Percentiles rank a stretch among this genome's conserved stretches.
phyloP scores from a whole-genome alignment of 495 filamentous ascomycete genomes.

The Penicillium egyptiacum region DNA sequence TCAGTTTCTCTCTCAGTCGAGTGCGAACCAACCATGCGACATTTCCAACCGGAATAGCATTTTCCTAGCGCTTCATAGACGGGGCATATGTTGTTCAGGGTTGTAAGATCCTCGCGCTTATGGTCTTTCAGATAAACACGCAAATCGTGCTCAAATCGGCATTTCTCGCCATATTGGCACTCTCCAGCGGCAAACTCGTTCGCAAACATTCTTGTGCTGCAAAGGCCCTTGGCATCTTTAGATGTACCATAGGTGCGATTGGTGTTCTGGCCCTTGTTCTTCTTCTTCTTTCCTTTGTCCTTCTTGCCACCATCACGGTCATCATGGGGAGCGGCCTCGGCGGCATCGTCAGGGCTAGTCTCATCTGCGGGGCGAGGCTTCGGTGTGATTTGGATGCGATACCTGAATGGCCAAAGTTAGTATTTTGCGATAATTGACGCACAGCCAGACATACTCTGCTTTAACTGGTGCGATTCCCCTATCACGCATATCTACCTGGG shows the following conservation, averaged over 20 bases:
- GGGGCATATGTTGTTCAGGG: slow-evolving; percentile 74
- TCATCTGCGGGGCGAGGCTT: slow-evolving; percentile 25
- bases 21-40: slow-evolving; percentile 82
- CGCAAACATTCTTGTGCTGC: slow-evolving; percentile 61
- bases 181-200: slow-evolving; percentile 72
- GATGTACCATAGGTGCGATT: slow-evolving; percentile 80
- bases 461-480: slow-evolving; percentile 83
- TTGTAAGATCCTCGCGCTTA: slow-evolving; percentile 73
- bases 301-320: slow-evolving; percentile 32
- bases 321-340: slow-evolving; percentile 57
- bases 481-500: slow-evolving; percentile 42
- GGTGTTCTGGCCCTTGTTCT: slow-evolving; percentile 80
- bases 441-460: slow-evolving; percentile 60
- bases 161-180: slow-evolving; percentile 75
- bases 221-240: slow-evolving; percentile 74
- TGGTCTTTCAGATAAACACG: slow-evolving; percentile 80
- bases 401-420: slow-evolving; percentile 39
- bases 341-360: slow-evolving; percentile 60
- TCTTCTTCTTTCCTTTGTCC: slow-evolving; percentile 59
- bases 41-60: slow-evolving; percentile 87
- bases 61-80: slow-evolving; percentile 72
- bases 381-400: slow-evolving; percentile 46
- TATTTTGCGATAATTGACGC: neutral
- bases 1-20: slow-evolving; percentile 68
- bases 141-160: slow-evolving; percentile 77